A percentile compares a stretch with the other conserved stretches of the same genome.
These are phyloP conservation scores for Sporothrix inflata DNA, from an alignment of 2,329 filamentous ascomycete genomes.

Conservation along the genomic window DNA sequence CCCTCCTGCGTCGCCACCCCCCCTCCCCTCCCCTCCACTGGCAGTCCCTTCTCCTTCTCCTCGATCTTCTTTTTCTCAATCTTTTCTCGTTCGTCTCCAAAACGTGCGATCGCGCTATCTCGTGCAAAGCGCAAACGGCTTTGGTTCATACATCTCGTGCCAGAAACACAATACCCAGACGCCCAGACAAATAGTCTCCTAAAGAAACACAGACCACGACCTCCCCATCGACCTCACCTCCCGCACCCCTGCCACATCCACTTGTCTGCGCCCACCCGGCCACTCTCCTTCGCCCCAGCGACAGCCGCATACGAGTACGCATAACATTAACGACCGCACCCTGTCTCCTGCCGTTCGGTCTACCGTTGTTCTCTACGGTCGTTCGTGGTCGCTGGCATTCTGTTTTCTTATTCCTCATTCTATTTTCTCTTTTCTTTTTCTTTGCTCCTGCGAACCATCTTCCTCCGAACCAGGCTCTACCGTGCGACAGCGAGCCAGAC, in stretches of 20 bases:
- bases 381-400: background rate
- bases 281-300: conserved; percentile 24
- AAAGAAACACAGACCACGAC: no score
- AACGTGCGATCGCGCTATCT: background rate
- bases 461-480: background rate
- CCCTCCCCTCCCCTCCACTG: no score
- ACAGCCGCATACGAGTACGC: conserved; percentile 18
- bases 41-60: background rate
- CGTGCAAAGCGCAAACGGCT: background rate
- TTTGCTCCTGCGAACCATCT: background rate
- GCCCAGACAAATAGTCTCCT: background rate
- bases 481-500: background rate
- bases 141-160: background rate
- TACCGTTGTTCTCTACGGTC: background rate
- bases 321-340: background rate
- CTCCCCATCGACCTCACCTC: background rate
- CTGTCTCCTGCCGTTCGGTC: background rate
- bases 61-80: background rate
- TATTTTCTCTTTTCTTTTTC: background rate
- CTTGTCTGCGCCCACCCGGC: conserved; percentile 13
- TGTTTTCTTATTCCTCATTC: background rate
- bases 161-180: background rate
- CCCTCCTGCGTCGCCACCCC: conserved; percentile 25
- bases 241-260: conserved; percentile 8
- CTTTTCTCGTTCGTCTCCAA: background rate